phyloP scores from a whole-genome alignment of 2,329 filamentous ascomycete species.

The Fusarium chuoi region DNA sequence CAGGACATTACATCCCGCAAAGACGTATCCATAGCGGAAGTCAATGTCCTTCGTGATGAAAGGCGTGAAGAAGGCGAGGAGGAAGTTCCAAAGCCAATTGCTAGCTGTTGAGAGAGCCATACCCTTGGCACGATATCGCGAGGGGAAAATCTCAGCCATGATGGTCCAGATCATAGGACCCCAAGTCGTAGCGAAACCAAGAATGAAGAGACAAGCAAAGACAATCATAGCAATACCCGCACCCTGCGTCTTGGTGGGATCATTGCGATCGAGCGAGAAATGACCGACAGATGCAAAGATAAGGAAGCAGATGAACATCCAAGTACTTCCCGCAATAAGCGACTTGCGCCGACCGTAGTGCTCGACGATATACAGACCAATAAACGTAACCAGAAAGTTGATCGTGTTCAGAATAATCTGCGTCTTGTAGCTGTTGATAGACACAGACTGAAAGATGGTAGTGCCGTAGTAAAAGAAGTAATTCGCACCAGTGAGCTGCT shows the following conservation, averaged over 20 bases:
- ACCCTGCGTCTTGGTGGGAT: conserved; percentile 49
- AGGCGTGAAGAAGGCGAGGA: conserved; percentile 80
- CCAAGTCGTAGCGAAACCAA: conserved; percentile 74
- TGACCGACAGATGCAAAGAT: conserved; percentile 65
- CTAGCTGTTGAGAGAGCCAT: conserved; percentile 70
- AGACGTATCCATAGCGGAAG: conserved; percentile 80
- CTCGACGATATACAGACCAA: conserved; percentile 76
- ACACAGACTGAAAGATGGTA: conserved; percentile 58
- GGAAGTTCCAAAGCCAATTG: conserved; percentile 80
- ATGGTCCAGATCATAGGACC: conserved; percentile 73
- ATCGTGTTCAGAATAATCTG: conserved; percentile 75
- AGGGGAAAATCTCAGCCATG: conserved; percentile 72
- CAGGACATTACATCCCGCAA: conserved; percentile 75
- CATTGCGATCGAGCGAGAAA: conserved; percentile 54
- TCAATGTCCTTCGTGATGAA: conserved; percentile 79
- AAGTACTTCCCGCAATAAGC: conserved; percentile 69
- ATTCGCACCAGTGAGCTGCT: conserved; percentile 75
- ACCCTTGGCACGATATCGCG: conserved; percentile 67
- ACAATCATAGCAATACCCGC: conserved; percentile 71
- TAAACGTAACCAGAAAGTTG: conserved; percentile 74
- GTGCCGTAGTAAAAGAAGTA: conserved; percentile 74
- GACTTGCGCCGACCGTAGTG: conserved; percentile 72
- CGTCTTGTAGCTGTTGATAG: conserved; percentile 70
- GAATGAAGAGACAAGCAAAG: conserved; percentile 71
- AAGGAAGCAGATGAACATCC: conserved; percentile 71